phyloP scores from a whole-genome alignment of 176 grass and related monocot genomes.

The Eremochloa ophiuroides region DNA sequence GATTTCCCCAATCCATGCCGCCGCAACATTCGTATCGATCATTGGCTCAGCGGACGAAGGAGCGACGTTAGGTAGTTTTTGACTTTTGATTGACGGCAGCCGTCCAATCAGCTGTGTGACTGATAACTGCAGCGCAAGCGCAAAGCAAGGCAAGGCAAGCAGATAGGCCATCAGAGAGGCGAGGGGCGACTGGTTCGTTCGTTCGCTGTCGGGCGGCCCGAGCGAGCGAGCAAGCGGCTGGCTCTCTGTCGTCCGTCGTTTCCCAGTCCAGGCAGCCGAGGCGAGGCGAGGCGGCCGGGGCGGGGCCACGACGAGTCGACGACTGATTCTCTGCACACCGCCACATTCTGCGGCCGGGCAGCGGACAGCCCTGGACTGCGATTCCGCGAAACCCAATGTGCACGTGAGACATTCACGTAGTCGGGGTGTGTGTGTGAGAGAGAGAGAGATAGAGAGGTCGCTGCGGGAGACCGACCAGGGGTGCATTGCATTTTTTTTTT shows the following conservation, averaged over 20 bases:
- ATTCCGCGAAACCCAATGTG: too few species aligned
- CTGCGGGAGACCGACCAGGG: too few species aligned
- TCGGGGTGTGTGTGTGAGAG: too few species aligned
- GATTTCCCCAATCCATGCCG: not conserved
- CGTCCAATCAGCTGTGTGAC: not conserved
- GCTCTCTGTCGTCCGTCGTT: not conserved
- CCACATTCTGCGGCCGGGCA: conserved; percentile 1
- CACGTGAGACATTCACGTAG: too few species aligned
- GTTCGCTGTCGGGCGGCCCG: not conserved
- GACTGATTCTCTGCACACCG: not conserved
- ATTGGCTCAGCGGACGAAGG: not conserved
- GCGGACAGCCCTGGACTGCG: not conserved
- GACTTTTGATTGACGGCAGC: not conserved
- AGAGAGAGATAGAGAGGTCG: too few species aligned
- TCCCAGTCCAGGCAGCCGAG: not conserved
- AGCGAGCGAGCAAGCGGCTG: too few species aligned
- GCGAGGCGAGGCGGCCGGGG: too few species aligned
- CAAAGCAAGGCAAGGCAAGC: too few species aligned
- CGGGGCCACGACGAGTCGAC: not conserved
- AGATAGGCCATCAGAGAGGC: conserved; percentile 23
- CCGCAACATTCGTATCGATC: not conserved
- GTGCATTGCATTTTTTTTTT: too few species aligned
- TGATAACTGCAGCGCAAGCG: conserved; percentile 18
- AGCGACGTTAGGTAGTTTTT: conserved; percentile 6
- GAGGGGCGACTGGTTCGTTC: not conserved